Conservation (phyloP, 208 protist species). For the Histomonas meleagridis region DNA sequence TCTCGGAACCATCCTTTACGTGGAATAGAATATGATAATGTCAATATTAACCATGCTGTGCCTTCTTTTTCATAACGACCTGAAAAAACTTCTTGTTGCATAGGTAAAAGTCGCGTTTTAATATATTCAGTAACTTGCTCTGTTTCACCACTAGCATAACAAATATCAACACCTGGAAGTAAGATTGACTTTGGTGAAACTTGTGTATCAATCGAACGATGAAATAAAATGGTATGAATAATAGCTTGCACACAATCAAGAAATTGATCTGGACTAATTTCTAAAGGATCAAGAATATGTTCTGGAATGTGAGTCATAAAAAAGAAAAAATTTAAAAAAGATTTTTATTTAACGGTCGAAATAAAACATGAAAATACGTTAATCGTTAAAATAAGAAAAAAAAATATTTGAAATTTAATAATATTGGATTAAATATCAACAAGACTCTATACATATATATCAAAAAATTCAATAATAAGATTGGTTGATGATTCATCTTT, state of each 20-base stretch:
- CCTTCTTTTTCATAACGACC: background rate
- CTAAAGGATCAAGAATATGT: background rate
- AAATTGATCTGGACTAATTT: constrained; percentile 18
- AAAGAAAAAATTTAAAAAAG: no score
- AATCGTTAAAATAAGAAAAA: no score
- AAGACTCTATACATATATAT: no score
- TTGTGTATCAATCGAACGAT: constrained; percentile 10
- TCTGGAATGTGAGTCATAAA: no score
- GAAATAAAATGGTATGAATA: constrained; percentile 27
- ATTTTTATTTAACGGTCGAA: no score
- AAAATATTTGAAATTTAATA: no score
- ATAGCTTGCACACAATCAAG: background rate
- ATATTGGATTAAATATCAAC: no score
- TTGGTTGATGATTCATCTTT: no score
- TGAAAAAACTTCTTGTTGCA: background rate
- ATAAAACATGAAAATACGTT: no score
- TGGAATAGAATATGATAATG: background rate
- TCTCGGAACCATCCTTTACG: constrained; percentile 18
- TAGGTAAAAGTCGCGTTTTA: background rate
- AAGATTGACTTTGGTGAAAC: background rate
- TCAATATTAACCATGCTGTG: background rate
- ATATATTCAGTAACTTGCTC: background rate
- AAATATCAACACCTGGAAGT: background rate
- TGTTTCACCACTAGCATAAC: background rate
- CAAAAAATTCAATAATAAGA: no score